Conservation (phyloP, 2,329 filamentous ascomycete species). For the Chaetothyriales sp. region DNA sequence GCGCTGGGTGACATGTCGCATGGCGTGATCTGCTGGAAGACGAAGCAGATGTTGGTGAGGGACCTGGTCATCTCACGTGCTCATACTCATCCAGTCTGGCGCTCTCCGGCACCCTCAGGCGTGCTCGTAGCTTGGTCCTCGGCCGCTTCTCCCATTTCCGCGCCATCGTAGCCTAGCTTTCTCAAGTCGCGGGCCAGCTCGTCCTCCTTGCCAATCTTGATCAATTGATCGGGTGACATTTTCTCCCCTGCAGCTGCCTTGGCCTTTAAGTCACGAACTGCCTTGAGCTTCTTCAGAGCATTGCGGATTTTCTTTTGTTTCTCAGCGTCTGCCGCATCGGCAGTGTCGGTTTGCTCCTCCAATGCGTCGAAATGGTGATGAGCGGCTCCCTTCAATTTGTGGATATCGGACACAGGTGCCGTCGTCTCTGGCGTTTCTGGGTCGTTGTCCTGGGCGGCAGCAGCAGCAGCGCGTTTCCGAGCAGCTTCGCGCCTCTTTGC, state of each 20-base stretch:
- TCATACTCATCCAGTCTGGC: not conserved
- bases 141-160: slow-evolving; percentile 30
- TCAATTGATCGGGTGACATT: slow-evolving; percentile 83
- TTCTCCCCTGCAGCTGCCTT: slow-evolving; percentile 81
- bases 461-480: slow-evolving; percentile 45
- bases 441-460: slow-evolving; percentile 19
- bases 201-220: slow-evolving; percentile 94
- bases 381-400: not conserved
- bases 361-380: slow-evolving; percentile 2
- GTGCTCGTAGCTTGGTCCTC: not conserved
- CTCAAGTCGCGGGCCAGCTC: slow-evolving; percentile 84
- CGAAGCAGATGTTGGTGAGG: not conserved
- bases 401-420: not conserved
- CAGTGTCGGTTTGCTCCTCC: slow-evolving; percentile 23
- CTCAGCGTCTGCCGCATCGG: slow-evolving; percentile 57
- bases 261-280: slow-evolving; percentile 75
- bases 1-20: not conserved
- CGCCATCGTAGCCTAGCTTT: slow-evolving; percentile 65
- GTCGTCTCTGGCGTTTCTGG: slow-evolving; percentile 2
- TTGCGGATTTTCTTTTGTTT: slow-evolving; percentile 87
- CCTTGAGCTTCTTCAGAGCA: slow-evolving; percentile 85
- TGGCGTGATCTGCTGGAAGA: not conserved
- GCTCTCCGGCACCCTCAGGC: not conserved
- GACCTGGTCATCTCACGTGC: not conserved
- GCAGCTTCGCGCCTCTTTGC: slow-evolving; percentile 58